Conservation (phyloP, 2,329 filamentous ascomycete genomes). For the Ophiostoma triangulosporum region DNA sequence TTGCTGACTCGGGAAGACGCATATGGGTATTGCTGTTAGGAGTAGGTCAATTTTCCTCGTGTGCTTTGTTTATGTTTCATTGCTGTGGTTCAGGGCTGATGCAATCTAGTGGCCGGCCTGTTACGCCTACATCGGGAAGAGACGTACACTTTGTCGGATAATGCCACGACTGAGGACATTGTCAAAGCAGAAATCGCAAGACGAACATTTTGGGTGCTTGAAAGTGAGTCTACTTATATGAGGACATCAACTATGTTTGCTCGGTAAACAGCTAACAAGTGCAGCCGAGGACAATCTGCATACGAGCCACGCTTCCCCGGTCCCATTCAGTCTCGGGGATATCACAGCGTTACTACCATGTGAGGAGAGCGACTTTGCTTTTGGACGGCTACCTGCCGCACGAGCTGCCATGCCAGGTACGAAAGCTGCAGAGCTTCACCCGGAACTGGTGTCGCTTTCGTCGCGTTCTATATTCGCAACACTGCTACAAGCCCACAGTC, state of each 20-base stretch:
- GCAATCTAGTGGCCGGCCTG: conserved; percentile 28
- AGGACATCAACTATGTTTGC: no score
- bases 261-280: neutral
- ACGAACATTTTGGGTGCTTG: conserved; percentile 24
- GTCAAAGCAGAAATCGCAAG: conserved; percentile 21
- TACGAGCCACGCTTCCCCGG: conserved; percentile 20
- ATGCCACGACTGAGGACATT: conserved; percentile 18
- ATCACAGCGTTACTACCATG: conserved; percentile 23
- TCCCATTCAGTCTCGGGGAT: conserved; percentile 20
- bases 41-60: conserved; percentile 16
- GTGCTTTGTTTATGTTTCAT: neutral
- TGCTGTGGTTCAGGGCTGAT: no score
- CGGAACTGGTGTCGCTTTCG: conserved; percentile 15
- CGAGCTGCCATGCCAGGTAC: conserved; percentile 22
- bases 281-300: conserved; percentile 21
- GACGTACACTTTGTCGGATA: conserved; percentile 25
- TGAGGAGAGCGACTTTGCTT: conserved; percentile 24
- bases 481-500: conserved; percentile 20
- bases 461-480: conserved; percentile 23
- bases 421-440: conserved; percentile 16
- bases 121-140: conserved; percentile 42
- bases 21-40: conserved; percentile 12
- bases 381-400: conserved; percentile 18
- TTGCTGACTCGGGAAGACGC: conserved; percentile 6
- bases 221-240: conserved; percentile 16